These are phyloP conservation scores for Xylariaceae sp. DNA, from an alignment of 2,329 filamentous ascomycete genomes.

Conservation along the genomic window DNA sequence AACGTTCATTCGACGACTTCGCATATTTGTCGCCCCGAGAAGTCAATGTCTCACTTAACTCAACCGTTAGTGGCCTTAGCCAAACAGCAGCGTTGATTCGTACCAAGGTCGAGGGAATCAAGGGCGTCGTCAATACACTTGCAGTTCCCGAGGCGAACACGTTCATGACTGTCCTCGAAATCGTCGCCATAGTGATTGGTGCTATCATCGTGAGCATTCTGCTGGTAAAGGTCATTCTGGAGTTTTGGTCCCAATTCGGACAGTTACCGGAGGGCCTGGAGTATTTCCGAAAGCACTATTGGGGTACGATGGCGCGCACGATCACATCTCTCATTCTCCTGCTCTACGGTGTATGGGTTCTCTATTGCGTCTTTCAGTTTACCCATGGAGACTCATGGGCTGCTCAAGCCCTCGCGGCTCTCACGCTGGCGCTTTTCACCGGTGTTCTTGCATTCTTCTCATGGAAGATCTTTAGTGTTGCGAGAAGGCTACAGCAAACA, in stretches of 20 bases:
- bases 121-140: conserved; percentile 77
- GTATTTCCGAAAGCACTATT: conserved; percentile 92
- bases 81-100: conserved; percentile 34
- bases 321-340: conserved; percentile 87
- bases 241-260: conserved; percentile 85
- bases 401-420: conserved; percentile 73
- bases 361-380: conserved; percentile 96
- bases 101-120: conserved; percentile 63
- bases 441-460: conserved; percentile 75
- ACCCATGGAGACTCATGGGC: conserved; percentile 91
- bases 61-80: conserved; percentile 27
- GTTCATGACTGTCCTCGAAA: conserved; percentile 89
- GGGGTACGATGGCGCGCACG: conserved; percentile 82
- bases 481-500: conserved; percentile 63
- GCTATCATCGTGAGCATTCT: conserved; percentile 80
- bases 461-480: conserved; percentile 74
- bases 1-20: conserved; percentile 49
- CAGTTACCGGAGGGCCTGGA: conserved; percentile 73
- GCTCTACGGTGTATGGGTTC: conserved; percentile 88
- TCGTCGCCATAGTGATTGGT: conserved; percentile 82
- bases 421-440: conserved; percentile 79
- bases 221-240: conserved; percentile 84
- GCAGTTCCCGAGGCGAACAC: conserved; percentile 83
- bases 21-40: conserved; percentile 49
- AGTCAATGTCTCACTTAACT: conserved; percentile 42